phyloP scores from a whole-genome alignment of 495 filamentous ascomycete genomes.

The Rusavskia elegans region DNA sequence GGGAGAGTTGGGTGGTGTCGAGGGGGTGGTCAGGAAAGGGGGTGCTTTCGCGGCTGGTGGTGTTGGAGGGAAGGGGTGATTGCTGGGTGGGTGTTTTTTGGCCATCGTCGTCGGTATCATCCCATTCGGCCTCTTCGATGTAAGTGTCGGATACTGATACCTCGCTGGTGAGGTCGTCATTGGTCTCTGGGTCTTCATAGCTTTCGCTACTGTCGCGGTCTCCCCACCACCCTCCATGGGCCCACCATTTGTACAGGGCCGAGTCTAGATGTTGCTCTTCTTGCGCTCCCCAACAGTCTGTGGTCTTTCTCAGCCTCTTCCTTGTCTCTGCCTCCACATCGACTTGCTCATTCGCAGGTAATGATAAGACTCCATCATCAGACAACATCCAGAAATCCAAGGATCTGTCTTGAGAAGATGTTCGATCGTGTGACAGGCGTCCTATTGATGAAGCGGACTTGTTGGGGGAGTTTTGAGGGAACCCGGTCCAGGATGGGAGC shows the following conservation, averaged over 20 bases:
- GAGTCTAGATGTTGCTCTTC: conserved; percentile 55
- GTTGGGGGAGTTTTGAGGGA: conserved; percentile 5
- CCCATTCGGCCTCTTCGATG: conserved; percentile 38
- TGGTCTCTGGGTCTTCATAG: conserved; percentile 37
- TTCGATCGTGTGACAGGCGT: neutral
- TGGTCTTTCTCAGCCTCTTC: conserved; percentile 25
- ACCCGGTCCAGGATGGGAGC: conserved; percentile 44
- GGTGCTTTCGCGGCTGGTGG: conserved; percentile 12
- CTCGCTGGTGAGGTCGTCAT: conserved; percentile 67
- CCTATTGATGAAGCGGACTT: too few species aligned
- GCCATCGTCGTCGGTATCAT: conserved; percentile 34
- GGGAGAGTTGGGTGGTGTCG: conserved; percentile 53
- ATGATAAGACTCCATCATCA: conserved; percentile 36
- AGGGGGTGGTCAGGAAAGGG: conserved; percentile 24
- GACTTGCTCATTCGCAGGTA: conserved; percentile 43
- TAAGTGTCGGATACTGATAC: conserved; percentile 43
- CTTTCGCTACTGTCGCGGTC: conserved; percentile 60
- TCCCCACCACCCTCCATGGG: conserved; percentile 65
- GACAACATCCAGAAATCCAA: conserved; percentile 46
- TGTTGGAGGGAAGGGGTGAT: conserved; percentile 19
- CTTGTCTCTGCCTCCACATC: conserved; percentile 66
- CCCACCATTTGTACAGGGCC: conserved; percentile 68
- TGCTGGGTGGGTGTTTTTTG: conserved; percentile 62
- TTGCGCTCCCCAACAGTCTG: conserved; percentile 16
- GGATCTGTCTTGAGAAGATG: conserved; percentile 11